These are phyloP conservation scores for Selaginella moellendorffii DNA, from an alignment of 75 land plant genomes.

Conservation along the genomic window DNA sequence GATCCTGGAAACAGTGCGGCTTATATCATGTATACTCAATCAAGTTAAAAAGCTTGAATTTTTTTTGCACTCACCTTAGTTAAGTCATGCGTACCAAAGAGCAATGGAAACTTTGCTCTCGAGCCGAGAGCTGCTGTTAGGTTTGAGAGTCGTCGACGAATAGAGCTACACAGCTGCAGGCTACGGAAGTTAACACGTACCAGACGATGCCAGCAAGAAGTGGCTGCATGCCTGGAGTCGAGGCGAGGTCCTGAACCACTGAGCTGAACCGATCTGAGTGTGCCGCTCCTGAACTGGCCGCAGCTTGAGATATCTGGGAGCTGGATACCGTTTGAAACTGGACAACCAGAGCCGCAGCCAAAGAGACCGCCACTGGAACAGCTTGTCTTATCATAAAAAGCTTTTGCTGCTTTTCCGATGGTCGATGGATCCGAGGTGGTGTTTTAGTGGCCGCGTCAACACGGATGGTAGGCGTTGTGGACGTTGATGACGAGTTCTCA, in stretches of 20 bases:
- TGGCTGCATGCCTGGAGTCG: background rate
- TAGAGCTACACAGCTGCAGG: too few species aligned
- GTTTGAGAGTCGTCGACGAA: too few species aligned
- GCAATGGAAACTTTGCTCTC: too few species aligned
- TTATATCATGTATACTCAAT: too few species aligned
- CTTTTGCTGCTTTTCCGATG: background rate
- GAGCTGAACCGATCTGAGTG: too few species aligned
- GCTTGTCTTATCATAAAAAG: background rate
- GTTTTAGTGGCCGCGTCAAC: background rate
- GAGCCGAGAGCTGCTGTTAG: too few species aligned
- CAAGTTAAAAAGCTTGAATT: too few species aligned
- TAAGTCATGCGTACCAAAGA: too few species aligned
- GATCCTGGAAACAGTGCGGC: slow-evolving; percentile 15
- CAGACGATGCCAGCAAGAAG: background rate
- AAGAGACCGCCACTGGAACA: background rate
- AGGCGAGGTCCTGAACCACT: too few species aligned
- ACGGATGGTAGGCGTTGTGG: background rate
- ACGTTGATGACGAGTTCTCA: background rate
- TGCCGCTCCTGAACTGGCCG: background rate
- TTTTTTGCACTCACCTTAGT: too few species aligned
- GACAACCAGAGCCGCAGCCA: background rate
- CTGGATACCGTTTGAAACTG: background rate
- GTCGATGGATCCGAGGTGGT: background rate
- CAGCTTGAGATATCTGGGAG: background rate
- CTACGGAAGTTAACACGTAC: background rate